Conservation (phyloP, 306 rosid genomes). For the Pyrus communis region DNA sequence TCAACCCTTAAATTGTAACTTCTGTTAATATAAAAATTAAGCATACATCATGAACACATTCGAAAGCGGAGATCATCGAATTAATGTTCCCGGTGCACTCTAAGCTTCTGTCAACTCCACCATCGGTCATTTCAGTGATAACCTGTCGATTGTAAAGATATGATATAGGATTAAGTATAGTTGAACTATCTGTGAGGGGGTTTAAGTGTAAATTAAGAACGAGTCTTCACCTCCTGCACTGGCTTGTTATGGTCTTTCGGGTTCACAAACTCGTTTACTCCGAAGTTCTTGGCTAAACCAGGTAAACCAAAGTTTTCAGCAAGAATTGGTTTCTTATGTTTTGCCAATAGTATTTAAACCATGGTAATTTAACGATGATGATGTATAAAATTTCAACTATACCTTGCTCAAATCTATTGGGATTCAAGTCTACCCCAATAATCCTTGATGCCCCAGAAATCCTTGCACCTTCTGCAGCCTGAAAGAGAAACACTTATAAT, state of each 20-base stretch:
- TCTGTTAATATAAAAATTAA: no score
- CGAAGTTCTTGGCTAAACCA: conserved; percentile 34
- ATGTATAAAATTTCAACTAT: background rate
- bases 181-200: no score
- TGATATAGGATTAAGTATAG: no score
- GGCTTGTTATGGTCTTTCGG: conserved; percentile 37
- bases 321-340: background rate
- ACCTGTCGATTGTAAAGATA: background rate
- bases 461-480: conserved; percentile 45
- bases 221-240: conserved; percentile 28
- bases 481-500: background rate
- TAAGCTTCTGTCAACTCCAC: background rate
- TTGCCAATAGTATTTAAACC: no score
- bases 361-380: no score
- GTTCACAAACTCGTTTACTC: conserved; percentile 43
- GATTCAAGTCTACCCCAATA: conserved; percentile 33
- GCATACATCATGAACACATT: conserved; percentile 47
- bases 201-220: no score
- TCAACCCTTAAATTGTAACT: background rate
- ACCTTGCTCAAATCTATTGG: conserved; percentile 29
- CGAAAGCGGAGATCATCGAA: conserved; percentile 43
- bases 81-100: conserved; percentile 44
- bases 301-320: background rate
- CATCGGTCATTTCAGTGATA: background rate
- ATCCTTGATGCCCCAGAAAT: conserved; percentile 37